Conservation (phyloP, 1,284 basidiomycete genomes). For the Ceratobasidium sp. region DNA sequence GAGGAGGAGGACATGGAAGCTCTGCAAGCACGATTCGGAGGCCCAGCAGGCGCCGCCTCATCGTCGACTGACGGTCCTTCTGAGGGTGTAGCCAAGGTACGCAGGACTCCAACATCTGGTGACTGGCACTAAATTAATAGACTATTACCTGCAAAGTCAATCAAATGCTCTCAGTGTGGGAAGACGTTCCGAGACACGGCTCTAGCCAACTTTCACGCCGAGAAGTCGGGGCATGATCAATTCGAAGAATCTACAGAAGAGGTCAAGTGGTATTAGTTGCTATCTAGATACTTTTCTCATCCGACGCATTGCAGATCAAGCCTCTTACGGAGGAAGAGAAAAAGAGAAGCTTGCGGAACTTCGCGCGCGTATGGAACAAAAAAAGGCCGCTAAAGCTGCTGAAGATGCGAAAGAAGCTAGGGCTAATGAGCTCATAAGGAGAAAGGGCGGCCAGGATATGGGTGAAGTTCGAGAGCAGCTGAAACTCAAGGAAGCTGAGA, state of each 20-base stretch:
- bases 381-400: constrained; percentile 71
- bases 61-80: constrained; percentile 40
- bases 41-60: constrained; percentile 45
- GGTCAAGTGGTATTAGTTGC: constrained; percentile 56
- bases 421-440: constrained; percentile 79
- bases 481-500: constrained; percentile 76
- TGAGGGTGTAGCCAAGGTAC: constrained; percentile 52
- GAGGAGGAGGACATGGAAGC: constrained; percentile 77
- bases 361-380: constrained; percentile 76
- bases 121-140: not conserved
- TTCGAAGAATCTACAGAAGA: constrained; percentile 97
- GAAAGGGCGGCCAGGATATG: constrained; percentile 87
- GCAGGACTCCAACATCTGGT: constrained; percentile 55
- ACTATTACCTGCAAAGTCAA: constrained; percentile 59
- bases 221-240: constrained; percentile 92
- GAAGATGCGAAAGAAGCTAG: constrained; percentile 75
- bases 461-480: constrained; percentile 77
- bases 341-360: constrained; percentile 81
- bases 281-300: not conserved
- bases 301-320: constrained; percentile 65
- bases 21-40: constrained; percentile 54
- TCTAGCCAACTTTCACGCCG: constrained; percentile 91
- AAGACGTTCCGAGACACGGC: constrained; percentile 90
- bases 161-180: constrained; percentile 81
- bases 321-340: constrained; percentile 96